Percentiles rank a stretch among this genome's conserved stretches.
Evolutionary conservation across 495 filamentous ascomycete species (phyloP).

Genomic region (Endocarpon pusillum): DNA sequence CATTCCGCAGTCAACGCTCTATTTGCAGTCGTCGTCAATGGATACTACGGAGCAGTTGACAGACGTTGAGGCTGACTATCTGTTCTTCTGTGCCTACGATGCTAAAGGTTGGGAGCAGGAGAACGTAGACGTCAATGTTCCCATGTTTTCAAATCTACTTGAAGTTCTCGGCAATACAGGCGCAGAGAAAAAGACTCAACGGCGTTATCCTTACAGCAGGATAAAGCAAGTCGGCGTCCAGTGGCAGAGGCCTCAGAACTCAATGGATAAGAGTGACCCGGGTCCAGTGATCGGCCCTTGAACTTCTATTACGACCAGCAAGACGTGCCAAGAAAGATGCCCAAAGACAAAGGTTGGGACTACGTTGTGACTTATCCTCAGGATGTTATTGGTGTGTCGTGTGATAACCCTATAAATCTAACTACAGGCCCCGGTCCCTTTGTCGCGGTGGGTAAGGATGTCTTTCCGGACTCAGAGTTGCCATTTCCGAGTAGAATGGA

Average conservation of each 20-base stretch:
- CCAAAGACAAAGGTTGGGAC: slow-evolving; percentile 13
- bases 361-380: slow-evolving; percentile 33
- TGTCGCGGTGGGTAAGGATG: slow-evolving; percentile 25
- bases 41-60: background rate
- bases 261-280: background rate
- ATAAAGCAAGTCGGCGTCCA: background rate
- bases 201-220: background rate
- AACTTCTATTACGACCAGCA: slow-evolving; percentile 22
- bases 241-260: background rate
- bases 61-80: background rate
- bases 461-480: slow-evolving; percentile 21
- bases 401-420: slow-evolving; percentile 37
- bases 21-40: background rate
- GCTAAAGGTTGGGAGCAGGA: background rate
- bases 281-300: slow-evolving; percentile 9
- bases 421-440: slow-evolving; percentile 28
- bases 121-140: background rate
- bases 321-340: slow-evolving; percentile 16
- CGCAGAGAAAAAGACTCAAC: background rate
- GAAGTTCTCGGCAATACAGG: background rate
- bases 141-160: background rate
- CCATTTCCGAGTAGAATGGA: slow-evolving; percentile 24
- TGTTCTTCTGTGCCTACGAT: background rate
- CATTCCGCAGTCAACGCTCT: background rate
- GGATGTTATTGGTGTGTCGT: slow-evolving; percentile 16